Conservation (phyloP, 495 filamentous ascomycete genomes). For the Penicillium parvum region DNA sequence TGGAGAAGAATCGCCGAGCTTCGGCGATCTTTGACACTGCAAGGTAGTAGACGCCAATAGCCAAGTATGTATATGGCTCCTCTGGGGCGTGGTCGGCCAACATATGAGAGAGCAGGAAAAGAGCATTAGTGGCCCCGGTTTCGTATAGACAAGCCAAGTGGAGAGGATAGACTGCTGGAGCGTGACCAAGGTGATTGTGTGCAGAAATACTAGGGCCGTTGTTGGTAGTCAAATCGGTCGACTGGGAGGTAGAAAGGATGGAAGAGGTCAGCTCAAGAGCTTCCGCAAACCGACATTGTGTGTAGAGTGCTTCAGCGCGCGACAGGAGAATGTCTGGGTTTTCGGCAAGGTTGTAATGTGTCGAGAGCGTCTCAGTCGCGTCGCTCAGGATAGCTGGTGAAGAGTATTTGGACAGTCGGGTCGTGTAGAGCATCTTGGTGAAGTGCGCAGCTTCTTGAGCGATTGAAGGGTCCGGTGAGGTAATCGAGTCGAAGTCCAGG, state of each 20-base stretch:
- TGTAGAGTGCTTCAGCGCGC: conserved; percentile 88
- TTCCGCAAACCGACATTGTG: conserved; percentile 87
- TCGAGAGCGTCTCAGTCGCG: conserved; percentile 86
- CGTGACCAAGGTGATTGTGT: conserved; percentile 69
- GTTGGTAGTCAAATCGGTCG: conserved; percentile 21
- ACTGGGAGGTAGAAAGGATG: conserved; percentile 58
- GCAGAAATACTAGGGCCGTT: conserved; percentile 18
- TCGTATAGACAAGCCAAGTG: conserved; percentile 93
- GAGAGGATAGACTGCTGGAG: conserved; percentile 82
- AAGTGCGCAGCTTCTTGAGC: conserved; percentile 86
- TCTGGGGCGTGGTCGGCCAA: conserved; percentile 89
- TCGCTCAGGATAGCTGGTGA: conserved; percentile 76
- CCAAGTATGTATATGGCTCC: conserved; percentile 85
- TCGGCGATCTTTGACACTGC: conserved; percentile 85
- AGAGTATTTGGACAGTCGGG: conserved; percentile 91
- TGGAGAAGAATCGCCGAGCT: conserved; percentile 91
- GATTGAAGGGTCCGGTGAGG: conserved; percentile 52
- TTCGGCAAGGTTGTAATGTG: conserved; percentile 80
- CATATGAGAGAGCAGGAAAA: conserved; percentile 93
- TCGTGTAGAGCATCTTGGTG: conserved; percentile 95
- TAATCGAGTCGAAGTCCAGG: conserved; percentile 82
- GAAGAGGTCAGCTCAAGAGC: conserved; percentile 78
- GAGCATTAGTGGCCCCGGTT: conserved; percentile 74
- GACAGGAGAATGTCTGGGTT: conserved; percentile 93
- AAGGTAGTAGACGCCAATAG: conserved; percentile 94